Evolutionary conservation across 345 rosid species (phyloP), one percentile per base, ranked within the genome.

Genomic region (Corchorus olitorius): DNA sequence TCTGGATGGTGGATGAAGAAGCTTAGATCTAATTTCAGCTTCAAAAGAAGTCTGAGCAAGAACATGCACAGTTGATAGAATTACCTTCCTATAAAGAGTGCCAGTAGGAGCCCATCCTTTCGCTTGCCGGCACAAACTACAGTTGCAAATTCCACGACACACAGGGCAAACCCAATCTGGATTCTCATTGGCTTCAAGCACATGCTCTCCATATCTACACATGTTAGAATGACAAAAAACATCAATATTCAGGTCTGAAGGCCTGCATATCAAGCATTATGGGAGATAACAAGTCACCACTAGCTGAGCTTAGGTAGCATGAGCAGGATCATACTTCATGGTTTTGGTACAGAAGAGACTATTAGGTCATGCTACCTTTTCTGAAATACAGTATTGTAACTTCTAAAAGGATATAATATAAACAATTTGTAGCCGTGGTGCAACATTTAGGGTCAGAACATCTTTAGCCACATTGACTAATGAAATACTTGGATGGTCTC

Each of bases 111-210:
- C 76, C 94, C 92, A 92, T 56, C 98, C 99, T 78, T 90, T 93
- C 4, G 83, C 84, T 71, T 86, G 87, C 37, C 97, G 88, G 80
- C 98, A 96, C 4, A 93, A 78, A 84, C 99, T 96, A 83, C 97
- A 96, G 81, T 92, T 92, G 90, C 97, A 96, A 80, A 96, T 96
- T 54, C 93, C 99, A 0, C 94, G 94, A 69, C 99, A 96, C 14
- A 55, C 87, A 2, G 99, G 98, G 81, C 98, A 92, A 75, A 75
- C 60, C 98, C 99, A 96, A 64, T 87, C 78, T 11, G 91, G 92
- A 72, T 93, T 91, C 74, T 92, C 93, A 46, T 80, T 65, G 77
- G 99, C 88, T 84, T 96, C 99, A 84, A 91, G 91, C 48, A 93
- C 91, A 87, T 93, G 97, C 87, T 96, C 98, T 16, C 98, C 98